phyloP scores from a whole-genome alignment of 495 filamentous ascomycete genomes.

The Annulohypoxylon stygium region DNA sequence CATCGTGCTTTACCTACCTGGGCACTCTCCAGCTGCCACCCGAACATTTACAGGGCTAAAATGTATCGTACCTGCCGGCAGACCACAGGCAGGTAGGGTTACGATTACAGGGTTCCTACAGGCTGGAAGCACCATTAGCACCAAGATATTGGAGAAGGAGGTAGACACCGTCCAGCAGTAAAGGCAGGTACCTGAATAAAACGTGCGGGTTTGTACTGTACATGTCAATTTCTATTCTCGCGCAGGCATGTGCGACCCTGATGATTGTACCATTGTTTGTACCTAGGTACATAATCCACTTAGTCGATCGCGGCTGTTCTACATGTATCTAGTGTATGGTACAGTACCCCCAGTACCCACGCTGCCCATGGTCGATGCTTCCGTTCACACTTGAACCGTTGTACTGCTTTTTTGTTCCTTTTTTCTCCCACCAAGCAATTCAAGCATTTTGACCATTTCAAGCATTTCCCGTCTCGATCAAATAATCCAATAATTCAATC shows the following conservation, averaged over 20 bases:
- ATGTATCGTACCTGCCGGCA: conserved; percentile 15
- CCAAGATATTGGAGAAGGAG: not conserved
- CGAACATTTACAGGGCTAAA: conserved; percentile 17
- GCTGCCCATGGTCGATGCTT: conserved; percentile 28
- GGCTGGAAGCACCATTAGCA: not conserved
- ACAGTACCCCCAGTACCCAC: conserved; percentile 8
- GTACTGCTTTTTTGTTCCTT: conserved; percentile 37
- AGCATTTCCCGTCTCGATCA: conserved; percentile 42
- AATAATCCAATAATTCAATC: conserved; percentile 26
- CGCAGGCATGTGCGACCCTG: conserved; percentile 25
- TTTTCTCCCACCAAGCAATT: conserved; percentile 47
- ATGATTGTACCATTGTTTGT: conserved; percentile 28
- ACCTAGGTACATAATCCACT: conserved; percentile 38
- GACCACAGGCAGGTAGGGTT: conserved; percentile 7
- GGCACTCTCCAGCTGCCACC: not conserved
- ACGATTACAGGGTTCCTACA: conserved; percentile 1
- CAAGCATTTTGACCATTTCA: conserved; percentile 27
- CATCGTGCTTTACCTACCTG: not conserved
- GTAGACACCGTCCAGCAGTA: not conserved
- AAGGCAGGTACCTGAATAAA: too few species aligned
- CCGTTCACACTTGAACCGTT: conserved; percentile 33
- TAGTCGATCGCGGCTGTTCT: conserved; percentile 30
- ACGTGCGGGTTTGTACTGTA: conserved; percentile 2
- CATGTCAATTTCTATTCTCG: conserved; percentile 29
- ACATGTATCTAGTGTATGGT: conserved; percentile 16